A percentile compares a stretch with the other conserved stretches of the same genome.
Conservation (phyloP, 2,329 filamentous ascomycete species). For the Ampelomyces quisqualis region DNA sequence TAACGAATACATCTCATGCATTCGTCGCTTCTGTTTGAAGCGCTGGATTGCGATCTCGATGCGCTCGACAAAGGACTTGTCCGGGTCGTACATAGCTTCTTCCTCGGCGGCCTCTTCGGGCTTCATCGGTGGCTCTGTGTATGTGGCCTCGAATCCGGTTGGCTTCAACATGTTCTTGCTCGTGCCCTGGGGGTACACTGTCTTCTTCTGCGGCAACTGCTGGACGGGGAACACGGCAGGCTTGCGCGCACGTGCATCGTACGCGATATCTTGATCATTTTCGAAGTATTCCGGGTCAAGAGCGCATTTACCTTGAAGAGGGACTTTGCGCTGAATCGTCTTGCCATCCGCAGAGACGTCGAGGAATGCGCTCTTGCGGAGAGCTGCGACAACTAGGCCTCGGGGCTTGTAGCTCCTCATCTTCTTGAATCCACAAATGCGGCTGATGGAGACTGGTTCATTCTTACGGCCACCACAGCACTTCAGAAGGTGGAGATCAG, state of each 20-base stretch:
- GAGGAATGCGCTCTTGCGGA: conserved; percentile 46
- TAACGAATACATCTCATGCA: conserved; percentile 61
- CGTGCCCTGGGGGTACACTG: conserved; percentile 34
- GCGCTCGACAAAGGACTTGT: conserved; percentile 58
- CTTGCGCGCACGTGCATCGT: conserved; percentile 30
- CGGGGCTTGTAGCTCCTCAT: conserved; percentile 50
- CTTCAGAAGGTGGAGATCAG: conserved; percentile 47
- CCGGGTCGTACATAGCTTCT: conserved; percentile 64
- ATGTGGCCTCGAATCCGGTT: conserved; percentile 65
- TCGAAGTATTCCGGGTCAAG: conserved; percentile 32
- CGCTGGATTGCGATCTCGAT: conserved; percentile 84
- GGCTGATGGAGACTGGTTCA: conserved; percentile 46
- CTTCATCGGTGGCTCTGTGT: conserved; percentile 75
- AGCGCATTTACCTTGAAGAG: conserved; percentile 37
- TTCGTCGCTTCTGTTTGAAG: conserved; percentile 73
- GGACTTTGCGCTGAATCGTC: conserved; percentile 46
- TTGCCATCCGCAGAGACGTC: conserved; percentile 47
- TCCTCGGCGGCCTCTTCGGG: conserved; percentile 68
- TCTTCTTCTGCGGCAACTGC: conserved; percentile 31
- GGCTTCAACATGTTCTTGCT: conserved; percentile 48
- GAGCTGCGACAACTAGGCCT: conserved; percentile 42
- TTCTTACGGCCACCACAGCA: conserved; percentile 46
- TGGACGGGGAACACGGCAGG: conserved; percentile 26
- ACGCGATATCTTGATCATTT: conserved; percentile 33
- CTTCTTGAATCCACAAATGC: conserved; percentile 48